Percentiles rank a stretch among this genome's conserved stretches.
Evolutionary conservation across 164 flowering plant genomes (phyloP).

Genomic region (Chloranthus sessilifolius): DNA sequence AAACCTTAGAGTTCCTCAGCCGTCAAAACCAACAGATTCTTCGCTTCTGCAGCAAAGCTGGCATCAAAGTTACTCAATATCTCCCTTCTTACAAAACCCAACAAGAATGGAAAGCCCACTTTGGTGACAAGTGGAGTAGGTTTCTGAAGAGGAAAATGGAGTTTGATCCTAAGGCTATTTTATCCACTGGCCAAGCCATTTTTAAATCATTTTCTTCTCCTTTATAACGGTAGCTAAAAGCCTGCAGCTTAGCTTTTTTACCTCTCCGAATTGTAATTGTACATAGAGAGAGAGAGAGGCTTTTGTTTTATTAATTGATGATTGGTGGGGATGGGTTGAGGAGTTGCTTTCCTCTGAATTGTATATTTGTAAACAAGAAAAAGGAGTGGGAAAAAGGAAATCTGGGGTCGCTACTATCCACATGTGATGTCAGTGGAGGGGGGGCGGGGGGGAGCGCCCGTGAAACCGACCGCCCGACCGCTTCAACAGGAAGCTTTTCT

Average conservation of each 20-base stretch:
- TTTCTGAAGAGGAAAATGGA: slow-evolving; percentile 46
- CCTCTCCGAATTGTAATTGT: slow-evolving; percentile 11
- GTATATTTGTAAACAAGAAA: neutral
- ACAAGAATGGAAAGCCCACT: slow-evolving; percentile 71
- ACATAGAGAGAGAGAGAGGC: neutral
- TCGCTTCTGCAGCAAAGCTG: slow-evolving; percentile 48
- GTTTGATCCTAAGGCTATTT: slow-evolving; percentile 66
- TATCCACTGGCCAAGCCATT: slow-evolving; percentile 85
- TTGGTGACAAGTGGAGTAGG: slow-evolving; percentile 65
- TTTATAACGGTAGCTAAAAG: no score
- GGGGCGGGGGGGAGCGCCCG: neutral
- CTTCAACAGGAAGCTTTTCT: slow-evolving; percentile 2
- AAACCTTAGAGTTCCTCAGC: slow-evolving; percentile 39
- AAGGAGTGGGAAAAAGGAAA: neutral
- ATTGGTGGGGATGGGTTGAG: neutral
- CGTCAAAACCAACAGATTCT: slow-evolving; percentile 74
- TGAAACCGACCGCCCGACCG: slow-evolving; percentile 8
- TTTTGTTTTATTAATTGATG: neutral
- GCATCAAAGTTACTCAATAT: slow-evolving; percentile 66
- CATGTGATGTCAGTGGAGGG: neutral
- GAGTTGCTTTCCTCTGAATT: neutral
- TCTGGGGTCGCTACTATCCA: neutral
- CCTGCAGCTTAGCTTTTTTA: no score
- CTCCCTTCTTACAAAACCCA: slow-evolving; percentile 62
- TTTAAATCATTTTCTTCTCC: slow-evolving; percentile 32